A percentile compares a stretch with the other conserved stretches of the same genome.
Conservation (phyloP, 805 yeast species). For the Candida ortonii region DNA sequence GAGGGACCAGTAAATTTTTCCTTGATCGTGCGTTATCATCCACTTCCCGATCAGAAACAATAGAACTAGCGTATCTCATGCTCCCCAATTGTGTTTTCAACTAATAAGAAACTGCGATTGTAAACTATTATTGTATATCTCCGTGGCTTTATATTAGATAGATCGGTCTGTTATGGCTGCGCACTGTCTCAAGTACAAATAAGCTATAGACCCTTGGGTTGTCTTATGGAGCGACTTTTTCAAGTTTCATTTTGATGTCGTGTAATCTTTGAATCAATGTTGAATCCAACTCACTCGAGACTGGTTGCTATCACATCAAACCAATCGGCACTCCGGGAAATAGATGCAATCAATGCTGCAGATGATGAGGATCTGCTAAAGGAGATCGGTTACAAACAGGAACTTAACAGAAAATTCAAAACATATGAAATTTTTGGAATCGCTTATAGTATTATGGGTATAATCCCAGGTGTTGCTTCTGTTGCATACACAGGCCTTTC, state of each 20-base stretch:
- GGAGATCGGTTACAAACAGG: conserved; percentile 70
- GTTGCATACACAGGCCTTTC: conserved; percentile 48
- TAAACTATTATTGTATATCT: too few species aligned
- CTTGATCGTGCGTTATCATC: too few species aligned
- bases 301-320: conserved; percentile 4
- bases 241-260: neutral
- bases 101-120: too few species aligned
- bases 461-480: conserved; percentile 62
- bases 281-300: conserved; percentile 3
- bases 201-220: neutral
- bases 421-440: conserved; percentile 66
- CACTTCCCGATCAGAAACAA: too few species aligned
- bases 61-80: too few species aligned
- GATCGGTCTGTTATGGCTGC: too few species aligned
- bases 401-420: conserved; percentile 56
- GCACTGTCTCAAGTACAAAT: too few species aligned
- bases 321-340: conserved; percentile 23
- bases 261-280: conserved; percentile 2
- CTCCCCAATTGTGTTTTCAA: too few species aligned
- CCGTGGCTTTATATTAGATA: too few species aligned
- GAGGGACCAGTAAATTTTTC: too few species aligned
- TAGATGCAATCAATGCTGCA: conserved; percentile 25
- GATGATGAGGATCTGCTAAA: conserved; percentile 38
- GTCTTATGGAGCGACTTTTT: too few species aligned
- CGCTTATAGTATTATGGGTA: conserved; percentile 73